Conservation (phyloP, 257 asterid genomes). For the Catharanthus roseus region DNA sequence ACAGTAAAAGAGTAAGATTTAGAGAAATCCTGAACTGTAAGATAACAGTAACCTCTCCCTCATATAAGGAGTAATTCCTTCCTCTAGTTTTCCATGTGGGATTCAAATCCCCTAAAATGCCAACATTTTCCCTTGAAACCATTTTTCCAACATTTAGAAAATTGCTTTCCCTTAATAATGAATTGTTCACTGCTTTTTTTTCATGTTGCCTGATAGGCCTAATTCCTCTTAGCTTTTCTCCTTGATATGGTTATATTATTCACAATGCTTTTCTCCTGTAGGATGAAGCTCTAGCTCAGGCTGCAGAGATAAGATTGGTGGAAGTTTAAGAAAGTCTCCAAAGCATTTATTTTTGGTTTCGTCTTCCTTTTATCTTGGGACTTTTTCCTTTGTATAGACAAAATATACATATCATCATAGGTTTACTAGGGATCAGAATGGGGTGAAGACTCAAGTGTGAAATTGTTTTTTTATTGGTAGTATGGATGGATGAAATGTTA, state of each 20-base stretch:
- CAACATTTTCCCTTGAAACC: too few relatives aligned
- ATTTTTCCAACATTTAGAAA: too few relatives aligned
- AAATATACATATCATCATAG: conserved; percentile 15
- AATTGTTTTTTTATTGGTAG: conserved; percentile 23
- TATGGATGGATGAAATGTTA: conserved; percentile 2
- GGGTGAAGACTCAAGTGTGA: conserved; percentile 44
- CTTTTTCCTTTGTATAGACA: conserved; percentile 39
- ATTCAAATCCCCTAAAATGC: too few relatives aligned
- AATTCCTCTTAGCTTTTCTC: neutral
- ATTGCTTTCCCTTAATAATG: neutral
- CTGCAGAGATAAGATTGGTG: conserved; percentile 29
- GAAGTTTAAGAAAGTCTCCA: conserved; percentile 31
- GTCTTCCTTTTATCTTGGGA: conserved; percentile 33
- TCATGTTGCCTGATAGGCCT: neutral
- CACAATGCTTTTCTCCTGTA: conserved; percentile 10
- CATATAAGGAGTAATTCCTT: too few relatives aligned
- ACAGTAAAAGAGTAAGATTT: too few relatives aligned
- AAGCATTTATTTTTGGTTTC: conserved; percentile 16
- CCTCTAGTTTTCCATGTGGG: too few relatives aligned
- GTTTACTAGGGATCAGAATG: conserved; percentile 7
- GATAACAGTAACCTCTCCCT: too few relatives aligned
- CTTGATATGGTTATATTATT: neutral
- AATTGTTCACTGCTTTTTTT: neutral
- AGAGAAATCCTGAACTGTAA: too few relatives aligned
- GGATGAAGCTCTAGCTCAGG: conserved; percentile 45